phyloP scores from a whole-genome alignment of 805 yeast genomes.

The Wickerhamiella spandovensis region DNA sequence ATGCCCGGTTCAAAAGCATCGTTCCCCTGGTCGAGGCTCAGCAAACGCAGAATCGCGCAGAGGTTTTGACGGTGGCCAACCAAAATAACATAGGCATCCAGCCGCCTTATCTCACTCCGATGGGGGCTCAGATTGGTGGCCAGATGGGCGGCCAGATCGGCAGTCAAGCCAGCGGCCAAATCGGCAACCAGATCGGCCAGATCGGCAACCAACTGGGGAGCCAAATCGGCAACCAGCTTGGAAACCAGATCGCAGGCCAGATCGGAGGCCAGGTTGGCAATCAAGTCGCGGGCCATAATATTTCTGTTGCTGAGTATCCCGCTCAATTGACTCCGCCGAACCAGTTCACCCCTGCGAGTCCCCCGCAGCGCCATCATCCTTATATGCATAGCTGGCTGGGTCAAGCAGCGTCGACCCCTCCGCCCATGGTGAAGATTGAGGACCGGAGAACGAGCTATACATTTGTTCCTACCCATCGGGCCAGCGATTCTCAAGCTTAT shows the following conservation, averaged over 20 bases:
- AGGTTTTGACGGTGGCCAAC: background rate
- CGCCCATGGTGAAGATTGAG: background rate
- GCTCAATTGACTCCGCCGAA: background rate
- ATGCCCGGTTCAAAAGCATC: conserved; percentile 24
- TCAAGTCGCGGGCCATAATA: background rate
- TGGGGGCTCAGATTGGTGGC: no score
- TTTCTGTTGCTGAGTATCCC: background rate
- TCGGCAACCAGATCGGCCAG: no score
- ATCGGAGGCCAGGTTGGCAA: no score
- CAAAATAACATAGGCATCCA: background rate
- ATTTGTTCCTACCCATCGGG: background rate
- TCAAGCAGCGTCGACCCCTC: background rate
- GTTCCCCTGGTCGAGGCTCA: background rate
- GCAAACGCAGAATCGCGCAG: background rate
- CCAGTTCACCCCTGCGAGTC: background rate
- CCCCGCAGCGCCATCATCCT: background rate
- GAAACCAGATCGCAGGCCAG: no score
- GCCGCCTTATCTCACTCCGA: background rate
- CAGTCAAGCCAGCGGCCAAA: no score
- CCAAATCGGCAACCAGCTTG: no score
- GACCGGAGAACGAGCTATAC: background rate
- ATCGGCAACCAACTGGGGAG: no score
- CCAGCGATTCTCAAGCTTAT: background rate
- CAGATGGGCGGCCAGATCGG: no score
- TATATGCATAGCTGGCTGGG: background rate